Conservation (phyloP, 345 rosid species). For the Salix viminalis region DNA sequence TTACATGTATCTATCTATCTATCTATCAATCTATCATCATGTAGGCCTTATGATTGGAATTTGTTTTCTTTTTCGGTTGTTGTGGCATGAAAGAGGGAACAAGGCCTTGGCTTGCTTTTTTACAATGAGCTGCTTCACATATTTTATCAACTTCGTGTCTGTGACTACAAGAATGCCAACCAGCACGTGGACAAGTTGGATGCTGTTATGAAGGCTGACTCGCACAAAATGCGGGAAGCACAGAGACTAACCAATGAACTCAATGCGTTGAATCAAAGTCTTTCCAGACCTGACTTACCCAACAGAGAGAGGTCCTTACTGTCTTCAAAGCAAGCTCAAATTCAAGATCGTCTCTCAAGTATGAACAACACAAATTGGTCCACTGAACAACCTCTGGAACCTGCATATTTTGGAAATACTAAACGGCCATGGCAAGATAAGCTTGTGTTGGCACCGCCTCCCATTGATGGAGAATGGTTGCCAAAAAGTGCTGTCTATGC, state of each 20-base stretch:
- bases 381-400: slow-evolving; percentile 45
- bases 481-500: slow-evolving; percentile 88
- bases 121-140: slow-evolving; percentile 87
- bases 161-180: slow-evolving; percentile 87
- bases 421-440: slow-evolving; percentile 55
- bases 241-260: slow-evolving; percentile 60
- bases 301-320: slow-evolving; percentile 60
- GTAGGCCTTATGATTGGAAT: not conserved
- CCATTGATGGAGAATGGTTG: slow-evolving; percentile 91
- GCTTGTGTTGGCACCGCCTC: slow-evolving; percentile 79
- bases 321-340: slow-evolving; percentile 43
- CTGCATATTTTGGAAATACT: slow-evolving; percentile 57
- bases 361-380: slow-evolving; percentile 28
- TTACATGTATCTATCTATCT: too few relatives aligned
- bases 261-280: slow-evolving; percentile 60
- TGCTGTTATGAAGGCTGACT: slow-evolving; percentile 77
- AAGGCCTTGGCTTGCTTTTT: slow-evolving; percentile 74
- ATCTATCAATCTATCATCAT: too few relatives aligned
- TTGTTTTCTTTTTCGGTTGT: slow-evolving; percentile 7
- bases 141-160: slow-evolving; percentile 73
- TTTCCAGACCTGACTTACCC: slow-evolving; percentile 56
- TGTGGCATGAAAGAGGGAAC: slow-evolving; percentile 39
- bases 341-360: slow-evolving; percentile 49
- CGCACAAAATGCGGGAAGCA: slow-evolving; percentile 42
- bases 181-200: slow-evolving; percentile 86